Percentiles rank a stretch among this genome's conserved stretches.
Conservation (phyloP, 192 early-diverging fungal species). For the Coemansia sp. region DNA sequence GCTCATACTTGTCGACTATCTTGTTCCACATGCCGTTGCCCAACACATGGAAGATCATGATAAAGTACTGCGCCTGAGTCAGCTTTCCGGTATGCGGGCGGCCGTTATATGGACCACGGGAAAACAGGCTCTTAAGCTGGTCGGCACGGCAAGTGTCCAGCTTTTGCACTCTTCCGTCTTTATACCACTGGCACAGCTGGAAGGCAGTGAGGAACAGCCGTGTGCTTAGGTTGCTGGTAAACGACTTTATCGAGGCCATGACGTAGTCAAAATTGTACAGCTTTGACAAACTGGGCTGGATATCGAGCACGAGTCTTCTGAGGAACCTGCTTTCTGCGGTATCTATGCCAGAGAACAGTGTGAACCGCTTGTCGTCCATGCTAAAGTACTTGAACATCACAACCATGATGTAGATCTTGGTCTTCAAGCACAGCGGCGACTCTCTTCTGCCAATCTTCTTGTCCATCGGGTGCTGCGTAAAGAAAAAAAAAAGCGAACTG, state of each 20-base stretch:
- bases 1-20: conserved; percentile 21
- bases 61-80: conserved; percentile 32
- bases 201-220: conserved; percentile 32
- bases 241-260: conserved; percentile 25
- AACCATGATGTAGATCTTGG: conserved; percentile 33
- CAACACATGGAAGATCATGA: conserved; percentile 31
- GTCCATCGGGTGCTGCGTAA: no score
- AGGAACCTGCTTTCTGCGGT: conserved; percentile 13
- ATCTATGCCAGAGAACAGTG: neutral
- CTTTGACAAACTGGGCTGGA: conserved; percentile 20
- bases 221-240: conserved; percentile 45
- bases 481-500: no score
- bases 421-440: neutral
- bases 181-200: conserved; percentile 27
- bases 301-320: conserved; percentile 1
- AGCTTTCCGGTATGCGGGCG: conserved; percentile 31
- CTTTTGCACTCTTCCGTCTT: conserved; percentile 7
- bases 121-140: conserved; percentile 43
- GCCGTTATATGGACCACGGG: conserved; percentile 25
- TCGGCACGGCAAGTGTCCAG: conserved; percentile 29
- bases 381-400: conserved; percentile 34
- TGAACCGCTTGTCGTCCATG: conserved; percentile 23
- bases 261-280: conserved; percentile 2
- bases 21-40: conserved; percentile 17
- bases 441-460: no score